Evolutionary conservation across 2,329 filamentous ascomycete species (phyloP).

Genomic region (Uncinocarpus reesii): DNA sequence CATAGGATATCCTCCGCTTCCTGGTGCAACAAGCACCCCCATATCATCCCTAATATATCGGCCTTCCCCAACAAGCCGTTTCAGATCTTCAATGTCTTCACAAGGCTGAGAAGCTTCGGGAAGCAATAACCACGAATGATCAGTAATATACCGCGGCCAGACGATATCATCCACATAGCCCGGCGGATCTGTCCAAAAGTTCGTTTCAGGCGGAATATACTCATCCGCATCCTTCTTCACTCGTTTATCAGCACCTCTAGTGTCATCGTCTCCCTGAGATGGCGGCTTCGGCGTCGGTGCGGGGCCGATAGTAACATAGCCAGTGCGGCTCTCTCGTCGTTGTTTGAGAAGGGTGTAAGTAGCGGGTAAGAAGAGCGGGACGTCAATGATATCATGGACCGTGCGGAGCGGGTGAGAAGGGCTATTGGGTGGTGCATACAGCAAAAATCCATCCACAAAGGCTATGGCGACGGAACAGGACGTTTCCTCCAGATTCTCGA

Average conservation of each 20-base stretch:
- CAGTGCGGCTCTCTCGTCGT: conserved; percentile 34
- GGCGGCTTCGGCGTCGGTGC: conserved; percentile 22
- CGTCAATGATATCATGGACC: conserved; percentile 46
- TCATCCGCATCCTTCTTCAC: conserved; percentile 15
- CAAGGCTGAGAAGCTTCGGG: conserved; percentile 43
- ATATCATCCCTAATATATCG: conserved; percentile 38
- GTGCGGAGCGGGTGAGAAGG: conserved; percentile 22
- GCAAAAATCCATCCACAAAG: conserved; percentile 78
- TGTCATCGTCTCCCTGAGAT: not conserved
- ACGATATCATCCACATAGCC: conserved; percentile 91
- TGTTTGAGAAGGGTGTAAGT: conserved; percentile 43
- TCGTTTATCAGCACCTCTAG: not conserved
- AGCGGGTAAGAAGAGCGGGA: conserved; percentile 68
- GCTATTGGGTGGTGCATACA: conserved; percentile 50
- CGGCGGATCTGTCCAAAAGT: conserved; percentile 90
- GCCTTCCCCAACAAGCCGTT: conserved; percentile 27
- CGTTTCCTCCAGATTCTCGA: not conserved
- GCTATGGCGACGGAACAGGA: conserved; percentile 41
- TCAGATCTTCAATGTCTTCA: conserved; percentile 21
- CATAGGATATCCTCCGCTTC: conserved; percentile 49
- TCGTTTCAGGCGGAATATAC: conserved; percentile 43
- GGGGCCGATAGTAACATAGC: conserved; percentile 40
- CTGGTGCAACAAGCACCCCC: conserved; percentile 39
- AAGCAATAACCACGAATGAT: conserved; percentile 72
- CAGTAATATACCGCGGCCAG: conserved; percentile 83